A percentile compares a stretch with the other conserved stretches of the same genome.
These are phyloP conservation scores for Pichia sp. DNA, from an alignment of 1,139 yeast species.

Conservation along the genomic window DNA sequence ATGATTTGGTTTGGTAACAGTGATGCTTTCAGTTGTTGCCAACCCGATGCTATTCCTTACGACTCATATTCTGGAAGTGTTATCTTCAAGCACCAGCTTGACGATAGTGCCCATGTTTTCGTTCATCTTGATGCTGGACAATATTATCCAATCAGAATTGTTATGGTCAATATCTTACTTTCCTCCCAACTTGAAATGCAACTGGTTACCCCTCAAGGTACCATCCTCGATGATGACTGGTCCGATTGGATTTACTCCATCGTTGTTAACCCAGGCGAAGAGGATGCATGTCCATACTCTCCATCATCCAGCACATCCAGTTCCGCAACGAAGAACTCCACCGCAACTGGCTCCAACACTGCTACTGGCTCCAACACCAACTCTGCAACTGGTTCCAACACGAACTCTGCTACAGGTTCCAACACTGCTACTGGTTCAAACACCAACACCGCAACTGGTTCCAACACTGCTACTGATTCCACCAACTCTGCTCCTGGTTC, in stretches of 20 bases:
- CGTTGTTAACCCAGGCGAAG: neutral
- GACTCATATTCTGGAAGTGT: neutral
- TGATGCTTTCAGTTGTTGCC: slow-evolving; percentile 20
- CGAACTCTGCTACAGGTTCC: neutral
- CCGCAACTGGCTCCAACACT: neutral
- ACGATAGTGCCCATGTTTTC: slow-evolving; percentile 1
- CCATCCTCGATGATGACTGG: slow-evolving; percentile 5
- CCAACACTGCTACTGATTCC: neutral
- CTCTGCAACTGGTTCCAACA: neutral
- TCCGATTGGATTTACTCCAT: slow-evolving; percentile 7
- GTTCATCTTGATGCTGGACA: slow-evolving; percentile 11
- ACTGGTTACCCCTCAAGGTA: slow-evolving; percentile 5
- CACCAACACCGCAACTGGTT: too few relatives aligned
- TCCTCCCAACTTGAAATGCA: slow-evolving; percentile 4
- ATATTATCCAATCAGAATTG: slow-evolving; percentile 17
- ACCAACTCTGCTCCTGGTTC: neutral
- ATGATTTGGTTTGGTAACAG: slow-evolving; percentile 17
- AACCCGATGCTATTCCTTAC: slow-evolving; percentile 6
- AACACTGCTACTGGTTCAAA: neutral
- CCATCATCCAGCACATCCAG: neutral
- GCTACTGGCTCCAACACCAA: neutral
- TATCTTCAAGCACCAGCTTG: slow-evolving; percentile 1
- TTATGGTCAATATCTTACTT: slow-evolving; percentile 5
- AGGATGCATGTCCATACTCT: neutral
- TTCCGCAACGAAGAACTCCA: neutral